Conservation (phyloP, 2,329 filamentous ascomycete genomes). For the Diplodia scrobiculata region DNA sequence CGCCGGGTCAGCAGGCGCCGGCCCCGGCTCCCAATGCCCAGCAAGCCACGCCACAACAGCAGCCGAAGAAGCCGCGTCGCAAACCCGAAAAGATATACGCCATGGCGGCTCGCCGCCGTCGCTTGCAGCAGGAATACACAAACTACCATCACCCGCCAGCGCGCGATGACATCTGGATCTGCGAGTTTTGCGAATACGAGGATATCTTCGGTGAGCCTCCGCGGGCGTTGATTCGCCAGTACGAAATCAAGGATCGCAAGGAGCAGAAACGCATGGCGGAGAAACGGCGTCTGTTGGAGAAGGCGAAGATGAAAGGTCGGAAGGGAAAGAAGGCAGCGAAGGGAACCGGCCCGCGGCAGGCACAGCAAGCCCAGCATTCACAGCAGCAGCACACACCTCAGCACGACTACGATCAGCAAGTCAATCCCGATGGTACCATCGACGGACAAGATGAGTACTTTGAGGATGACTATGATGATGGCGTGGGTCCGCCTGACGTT, state of each 20-base stretch:
- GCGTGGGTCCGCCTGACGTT: constrained; percentile 10
- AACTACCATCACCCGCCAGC: constrained; percentile 74
- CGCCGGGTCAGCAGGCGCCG: constrained; percentile 34
- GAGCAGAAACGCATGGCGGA: constrained; percentile 84
- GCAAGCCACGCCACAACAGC: constrained; percentile 43
- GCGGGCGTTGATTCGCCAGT: constrained; percentile 80
- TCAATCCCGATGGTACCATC: constrained; percentile 18
- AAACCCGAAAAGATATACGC: constrained; percentile 69
- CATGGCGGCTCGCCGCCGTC: constrained; percentile 74
- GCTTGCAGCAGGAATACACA: constrained; percentile 72
- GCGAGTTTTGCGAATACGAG: constrained; percentile 98
- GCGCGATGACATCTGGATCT: constrained; percentile 83
- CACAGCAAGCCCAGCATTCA: constrained; percentile 16
- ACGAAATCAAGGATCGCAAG: constrained; percentile 90
- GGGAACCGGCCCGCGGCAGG: constrained; percentile 46
- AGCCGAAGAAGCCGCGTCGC: constrained; percentile 64
- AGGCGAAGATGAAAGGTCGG: constrained; percentile 88
- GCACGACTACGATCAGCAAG: constrained; percentile 22
- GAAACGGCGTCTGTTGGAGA: constrained; percentile 79
- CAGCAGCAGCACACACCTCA: constrained; percentile 23
- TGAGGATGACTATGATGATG: constrained; percentile 27
- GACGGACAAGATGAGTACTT: constrained; percentile 29
- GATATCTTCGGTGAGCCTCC: constrained; percentile 89
- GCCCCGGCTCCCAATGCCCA: constrained; percentile 46
- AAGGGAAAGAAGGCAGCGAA: constrained; percentile 85